Conservation (phyloP, 192 early-diverging fungal species). For the Lunasporangiospora selenospora region DNA sequence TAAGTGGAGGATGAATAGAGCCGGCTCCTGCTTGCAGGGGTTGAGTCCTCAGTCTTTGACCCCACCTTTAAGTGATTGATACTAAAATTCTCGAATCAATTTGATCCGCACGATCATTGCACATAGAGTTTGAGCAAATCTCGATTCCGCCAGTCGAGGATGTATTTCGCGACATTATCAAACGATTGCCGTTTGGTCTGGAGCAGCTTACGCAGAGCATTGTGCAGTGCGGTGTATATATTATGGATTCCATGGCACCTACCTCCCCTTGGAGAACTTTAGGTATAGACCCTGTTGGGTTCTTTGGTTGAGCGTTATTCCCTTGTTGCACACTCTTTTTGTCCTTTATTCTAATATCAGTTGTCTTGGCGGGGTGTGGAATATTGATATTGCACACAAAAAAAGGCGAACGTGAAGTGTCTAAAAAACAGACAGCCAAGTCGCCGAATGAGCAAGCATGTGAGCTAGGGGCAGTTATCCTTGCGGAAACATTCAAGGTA, state of each 20-base stretch:
- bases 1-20: no score
- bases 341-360: neutral
- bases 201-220: slow-evolving; percentile 64
- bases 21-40: no score
- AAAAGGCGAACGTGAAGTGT: neutral
- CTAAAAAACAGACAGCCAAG: slow-evolving; percentile 21
- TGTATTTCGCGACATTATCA: slow-evolving; percentile 52
- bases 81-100: no score
- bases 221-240: slow-evolving; percentile 54
- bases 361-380: no score
- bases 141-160: slow-evolving; percentile 9
- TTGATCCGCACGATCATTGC: no score
- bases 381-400: no score
- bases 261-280: slow-evolving; percentile 22
- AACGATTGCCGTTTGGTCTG: slow-evolving; percentile 56
- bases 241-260: slow-evolving; percentile 54
- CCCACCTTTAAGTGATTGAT: no score
- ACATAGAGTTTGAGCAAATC: slow-evolving; percentile 30
- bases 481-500: slow-evolving; percentile 61
- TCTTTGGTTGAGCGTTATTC: neutral
- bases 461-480: slow-evolving; percentile 51
- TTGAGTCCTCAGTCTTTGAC: no score
- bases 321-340: no score
- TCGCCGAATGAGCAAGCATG: slow-evolving; percentile 47
- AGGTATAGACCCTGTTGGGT: neutral